Base-by-base conservation (phyloP, 1,139 yeast species). In the Geotrichum aggregatum region DNA sequence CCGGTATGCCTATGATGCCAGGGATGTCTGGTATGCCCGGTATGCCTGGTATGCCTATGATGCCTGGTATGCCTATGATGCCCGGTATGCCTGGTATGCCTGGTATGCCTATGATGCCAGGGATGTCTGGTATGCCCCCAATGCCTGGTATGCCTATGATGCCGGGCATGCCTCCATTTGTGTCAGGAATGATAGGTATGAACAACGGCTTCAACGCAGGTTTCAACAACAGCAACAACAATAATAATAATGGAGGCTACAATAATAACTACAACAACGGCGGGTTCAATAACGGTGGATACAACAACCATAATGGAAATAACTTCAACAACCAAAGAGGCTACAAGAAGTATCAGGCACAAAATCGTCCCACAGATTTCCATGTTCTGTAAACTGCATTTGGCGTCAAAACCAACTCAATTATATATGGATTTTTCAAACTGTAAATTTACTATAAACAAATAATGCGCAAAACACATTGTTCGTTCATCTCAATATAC, bases 71-170 rank as follows among this genome's bases (percentile, higher is more conserved):
- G 58, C 59, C 56, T 26, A 45, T 48, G 50, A 55, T 55, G 56
- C 57, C 57, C 11, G 55, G 52, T 21, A 49, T 43, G 41, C 49
- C 50, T n/a, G 51, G 41, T 19, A 57, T 54, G 54, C 54, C 55
- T 44, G 50, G 47, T 6, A 55, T 56, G 62, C 60, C 61, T n/a
- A 52, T 55, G 5, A 58, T 57, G 61, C 62, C 62, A 6, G 52
- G 44, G 28, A 58, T 58, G 56, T 60, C 61, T 18, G 38, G 38
- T 34, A 56, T 56, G 54, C 60, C 61, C 1, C 51, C 50, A 2
- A 56, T 55, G 54, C 50, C 55, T 18, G 44, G 34, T 13, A 56
- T 56, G 58, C 58, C 56, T 19, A 48, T 45, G 51, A 55, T 55
- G 57, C 57, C 56, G n/a, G 54, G 51, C 5, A 49, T 42, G 39